These are phyloP conservation scores for Halophytophthora polymorphica DNA, from an alignment of 352 stramenopile species.

Conservation along the genomic window DNA sequence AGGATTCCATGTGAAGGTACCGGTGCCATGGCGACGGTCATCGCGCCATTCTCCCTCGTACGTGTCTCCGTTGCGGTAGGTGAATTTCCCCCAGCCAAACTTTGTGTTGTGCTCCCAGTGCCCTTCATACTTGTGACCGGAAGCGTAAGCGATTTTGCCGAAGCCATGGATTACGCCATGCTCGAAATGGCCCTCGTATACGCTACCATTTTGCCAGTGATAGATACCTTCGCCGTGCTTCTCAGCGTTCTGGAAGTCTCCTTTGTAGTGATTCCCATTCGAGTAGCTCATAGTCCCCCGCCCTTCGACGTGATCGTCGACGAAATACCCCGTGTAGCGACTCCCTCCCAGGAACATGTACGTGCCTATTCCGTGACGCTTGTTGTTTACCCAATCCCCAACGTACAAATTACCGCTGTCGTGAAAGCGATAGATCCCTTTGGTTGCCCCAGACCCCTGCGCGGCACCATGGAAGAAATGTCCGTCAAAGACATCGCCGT, in stretches of 20 bases:
- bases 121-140: conserved; percentile 61
- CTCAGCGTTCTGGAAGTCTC: conserved; percentile 58
- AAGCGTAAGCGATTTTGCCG: conserved; percentile 61
- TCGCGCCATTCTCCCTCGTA: conserved; percentile 71
- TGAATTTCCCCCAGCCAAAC: conserved; percentile 77
- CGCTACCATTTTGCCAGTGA: conserved; percentile 73
- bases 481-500: conserved; percentile 76
- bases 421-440: conserved; percentile 64
- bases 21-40: conserved; percentile 53
- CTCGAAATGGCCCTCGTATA: conserved; percentile 73
- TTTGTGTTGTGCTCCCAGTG: conserved; percentile 67
- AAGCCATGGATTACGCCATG: conserved; percentile 59
- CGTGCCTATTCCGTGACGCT: conserved; percentile 65
- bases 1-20: conserved; percentile 63
- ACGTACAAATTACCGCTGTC: conserved; percentile 67
- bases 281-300: conserved; percentile 74
- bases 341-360: conserved; percentile 64
- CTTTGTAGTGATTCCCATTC: conserved; percentile 84
- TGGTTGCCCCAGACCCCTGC: conserved; percentile 43
- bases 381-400: conserved; percentile 60
- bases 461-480: conserved; percentile 52
- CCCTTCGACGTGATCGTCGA: conserved; percentile 64
- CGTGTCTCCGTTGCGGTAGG: conserved; percentile 78
- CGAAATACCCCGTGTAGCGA: conserved; percentile 56
- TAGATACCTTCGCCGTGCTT: conserved; percentile 64